phyloP scores from a whole-genome alignment of 306 rosid genomes.

The Quercus berberidifolia region DNA sequence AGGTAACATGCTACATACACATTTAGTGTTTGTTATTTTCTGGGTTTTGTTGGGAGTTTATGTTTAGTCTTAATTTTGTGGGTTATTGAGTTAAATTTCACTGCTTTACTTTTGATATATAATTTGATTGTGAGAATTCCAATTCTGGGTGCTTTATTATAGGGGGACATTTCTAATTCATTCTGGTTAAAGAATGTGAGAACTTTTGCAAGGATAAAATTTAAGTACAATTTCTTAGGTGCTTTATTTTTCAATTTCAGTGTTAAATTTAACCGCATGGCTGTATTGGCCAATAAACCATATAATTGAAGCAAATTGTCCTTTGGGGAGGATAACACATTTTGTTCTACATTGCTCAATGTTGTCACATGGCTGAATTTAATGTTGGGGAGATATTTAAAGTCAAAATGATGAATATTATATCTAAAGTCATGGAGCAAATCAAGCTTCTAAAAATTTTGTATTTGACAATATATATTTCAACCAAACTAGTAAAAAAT shows the following conservation, averaged over 20 bases:
- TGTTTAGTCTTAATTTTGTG: not conserved
- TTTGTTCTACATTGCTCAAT: too few species aligned
- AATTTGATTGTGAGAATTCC: not conserved
- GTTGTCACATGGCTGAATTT: too few species aligned
- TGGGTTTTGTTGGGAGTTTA: not conserved
- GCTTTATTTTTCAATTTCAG: too few species aligned
- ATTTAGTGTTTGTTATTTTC: not conserved
- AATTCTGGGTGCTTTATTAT: too few species aligned
- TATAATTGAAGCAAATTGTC: too few species aligned
- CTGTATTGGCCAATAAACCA: too few species aligned
- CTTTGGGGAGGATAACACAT: too few species aligned
- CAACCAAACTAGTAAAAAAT: not conserved
- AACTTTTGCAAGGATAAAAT: too few species aligned
- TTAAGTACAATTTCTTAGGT: too few species aligned
- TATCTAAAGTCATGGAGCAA: not conserved
- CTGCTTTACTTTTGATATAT: not conserved
- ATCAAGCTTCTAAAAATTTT: not conserved
- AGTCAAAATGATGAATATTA: not conserved
- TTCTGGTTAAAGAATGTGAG: too few species aligned
- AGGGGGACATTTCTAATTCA: too few species aligned
- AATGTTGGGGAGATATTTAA: not conserved
- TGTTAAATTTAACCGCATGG: too few species aligned
- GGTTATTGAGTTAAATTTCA: not conserved
- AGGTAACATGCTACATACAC: slow-evolving; percentile 28
- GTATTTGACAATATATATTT: not conserved